Evolutionary conservation across 2,329 filamentous ascomycete genomes (phyloP), one percentile per base, ranked within the genome.

Genomic region (Lecanosticta acicola): DNA sequence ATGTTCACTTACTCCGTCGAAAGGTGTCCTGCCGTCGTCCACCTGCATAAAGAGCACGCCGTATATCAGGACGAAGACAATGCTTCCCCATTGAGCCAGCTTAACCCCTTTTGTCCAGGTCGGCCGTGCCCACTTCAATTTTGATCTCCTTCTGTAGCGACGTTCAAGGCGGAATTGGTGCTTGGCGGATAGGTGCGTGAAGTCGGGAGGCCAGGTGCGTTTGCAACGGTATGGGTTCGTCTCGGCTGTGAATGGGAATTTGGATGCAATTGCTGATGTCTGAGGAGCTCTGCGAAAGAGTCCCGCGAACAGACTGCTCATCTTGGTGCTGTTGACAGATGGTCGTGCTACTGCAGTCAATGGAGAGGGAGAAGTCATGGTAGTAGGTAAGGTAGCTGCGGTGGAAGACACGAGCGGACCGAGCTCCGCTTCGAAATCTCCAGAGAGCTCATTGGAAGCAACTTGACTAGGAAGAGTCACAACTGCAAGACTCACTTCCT

Each of bases 111-210:
- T 86, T 34, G 77, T 75, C 81, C 82, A 87, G 39, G 68, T 65
- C 7, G 84, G 83, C 17, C 81, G 71, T 33, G 76, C 73, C 61
- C 76, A 78, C 57, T 80, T 78, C 55, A 85, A 66, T 47, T 75
- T 74, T 19, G 84, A 67, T 43, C 86, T 76, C 42, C 86, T 76
- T 68, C 87, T 85, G 68, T 84, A 90, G 62, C 84, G 83, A 65
- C 85, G 81, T 71, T 91, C 86, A 57, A 88, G 83, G 35, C 81
- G 77, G 63, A 90, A 84, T 66, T 90, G 83, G 61, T 89, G 80
- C 65, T 85, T 84, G 38, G 74, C 70, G 32, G 80, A 80, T 48
- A 91, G 76, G 61, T 79, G 77, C 51, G 74, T 70, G 66, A 91
- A 85, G 66, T 89, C 81, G 10, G 86, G 86, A 46, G 86, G 86